phyloP scores from a whole-genome alignment of 1,284 basidiomycete genomes.

The Lignosus rhinocerotis region DNA sequence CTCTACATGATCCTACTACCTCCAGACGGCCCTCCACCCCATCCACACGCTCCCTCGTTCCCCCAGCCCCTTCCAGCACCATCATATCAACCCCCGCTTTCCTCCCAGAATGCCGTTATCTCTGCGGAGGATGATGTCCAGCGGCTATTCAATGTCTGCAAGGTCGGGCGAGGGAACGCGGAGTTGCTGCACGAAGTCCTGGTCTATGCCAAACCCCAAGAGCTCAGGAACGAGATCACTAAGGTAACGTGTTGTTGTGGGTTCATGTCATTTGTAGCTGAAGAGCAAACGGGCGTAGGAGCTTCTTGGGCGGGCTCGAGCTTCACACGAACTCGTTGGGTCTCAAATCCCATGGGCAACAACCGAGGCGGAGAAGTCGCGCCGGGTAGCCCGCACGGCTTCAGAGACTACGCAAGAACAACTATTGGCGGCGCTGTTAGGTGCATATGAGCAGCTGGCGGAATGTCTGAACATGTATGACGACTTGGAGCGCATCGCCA shows the following conservation, averaged over 20 bases:
- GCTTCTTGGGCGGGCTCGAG: conserved; percentile 65
- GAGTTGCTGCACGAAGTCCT: conserved; percentile 64
- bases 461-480: conserved; percentile 53
- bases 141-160: conserved; percentile 73
- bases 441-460: conserved; percentile 55
- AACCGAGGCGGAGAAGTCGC: conserved; percentile 65
- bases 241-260: conserved; percentile 42
- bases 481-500: conserved; percentile 61
- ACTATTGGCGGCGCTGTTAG: conserved; percentile 62
- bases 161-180: conserved; percentile 72
- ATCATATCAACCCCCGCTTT: neutral
- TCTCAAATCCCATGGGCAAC: conserved; percentile 80
- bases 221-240: conserved; percentile 55
- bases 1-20: conserved; percentile 23
- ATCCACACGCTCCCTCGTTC: conserved; percentile 12
- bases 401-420: conserved; percentile 54
- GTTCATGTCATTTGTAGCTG: neutral
- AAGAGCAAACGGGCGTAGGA: conserved; percentile 46
- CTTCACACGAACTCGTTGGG: conserved; percentile 70
- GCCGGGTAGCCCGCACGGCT: conserved; percentile 17
- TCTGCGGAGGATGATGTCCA: conserved; percentile 74
- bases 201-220: conserved; percentile 61
- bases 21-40: conserved; percentile 20
- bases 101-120: conserved; percentile 30
- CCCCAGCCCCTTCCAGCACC: conserved; percentile 5